Percentiles rank a stretch among this genome's conserved stretches.
Evolutionary conservation across 83 land plant species (phyloP).

Genomic region (Picea mariana): DNA sequence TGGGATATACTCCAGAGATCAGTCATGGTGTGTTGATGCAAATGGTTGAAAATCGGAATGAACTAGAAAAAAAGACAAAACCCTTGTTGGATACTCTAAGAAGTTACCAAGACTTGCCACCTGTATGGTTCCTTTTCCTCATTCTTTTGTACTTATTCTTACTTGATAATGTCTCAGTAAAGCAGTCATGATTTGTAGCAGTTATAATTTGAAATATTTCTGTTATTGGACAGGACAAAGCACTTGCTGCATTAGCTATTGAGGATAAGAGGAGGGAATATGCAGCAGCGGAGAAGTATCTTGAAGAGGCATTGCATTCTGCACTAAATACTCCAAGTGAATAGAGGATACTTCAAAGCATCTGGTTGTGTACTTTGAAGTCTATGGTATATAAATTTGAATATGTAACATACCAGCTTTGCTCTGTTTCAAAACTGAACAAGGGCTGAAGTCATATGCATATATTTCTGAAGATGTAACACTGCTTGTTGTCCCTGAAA

Average conservation of each 20-base stretch:
- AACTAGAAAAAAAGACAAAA: conserved; percentile 78
- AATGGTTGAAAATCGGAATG: conserved; percentile 82
- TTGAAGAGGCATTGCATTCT: conserved; percentile 76
- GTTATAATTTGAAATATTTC: not conserved
- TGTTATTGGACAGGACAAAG: conserved; percentile 54
- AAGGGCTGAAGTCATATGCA: no score
- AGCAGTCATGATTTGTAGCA: not conserved
- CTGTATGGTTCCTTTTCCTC: conserved; percentile 38
- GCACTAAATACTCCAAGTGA: conserved; percentile 37
- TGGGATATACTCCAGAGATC: conserved; percentile 79
- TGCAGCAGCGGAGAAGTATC: conserved; percentile 78
- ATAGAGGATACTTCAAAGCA: no score
- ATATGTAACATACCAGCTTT: no score
- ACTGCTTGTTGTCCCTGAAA: no score
- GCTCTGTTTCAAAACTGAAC: no score
- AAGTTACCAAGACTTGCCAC: conserved; percentile 88
- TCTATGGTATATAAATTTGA: no score
- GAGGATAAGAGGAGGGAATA: conserved; percentile 81
- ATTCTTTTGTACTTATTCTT: not conserved
- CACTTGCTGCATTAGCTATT: conserved; percentile 81
- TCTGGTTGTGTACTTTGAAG: no score
- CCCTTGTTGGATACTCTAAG: conserved; percentile 78
- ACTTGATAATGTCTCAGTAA: not conserved
- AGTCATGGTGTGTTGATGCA: conserved; percentile 78
- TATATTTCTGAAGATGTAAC: no score